phyloP scores from a whole-genome alignment of 2,329 filamentous ascomycete genomes.

The Lachnellula hyalina region DNA sequence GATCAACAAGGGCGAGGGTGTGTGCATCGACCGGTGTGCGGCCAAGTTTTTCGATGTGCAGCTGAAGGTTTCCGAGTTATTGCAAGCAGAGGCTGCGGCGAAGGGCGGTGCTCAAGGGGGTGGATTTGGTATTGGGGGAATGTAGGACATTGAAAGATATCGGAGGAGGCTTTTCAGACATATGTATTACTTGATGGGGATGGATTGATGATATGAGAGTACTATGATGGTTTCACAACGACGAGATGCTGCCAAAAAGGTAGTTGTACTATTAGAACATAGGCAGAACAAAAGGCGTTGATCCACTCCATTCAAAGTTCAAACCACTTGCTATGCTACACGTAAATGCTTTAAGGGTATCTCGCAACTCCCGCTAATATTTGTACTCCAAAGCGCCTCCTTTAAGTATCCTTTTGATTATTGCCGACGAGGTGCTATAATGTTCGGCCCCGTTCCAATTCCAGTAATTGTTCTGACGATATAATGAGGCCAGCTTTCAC shows the following conservation, averaged over 20 bases:
- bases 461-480: slow-evolving; percentile 30
- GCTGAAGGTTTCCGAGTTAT: slow-evolving; percentile 94
- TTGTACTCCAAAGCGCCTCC: slow-evolving; percentile 14
- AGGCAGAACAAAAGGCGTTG: slow-evolving; percentile 13
- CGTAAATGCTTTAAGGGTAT: slow-evolving; percentile 28
- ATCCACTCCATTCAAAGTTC: slow-evolving; percentile 15
- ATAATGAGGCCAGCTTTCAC: slow-evolving; percentile 31
- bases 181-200: slow-evolving; percentile 7
- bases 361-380: slow-evolving; percentile 22
- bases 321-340: slow-evolving; percentile 5
- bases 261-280: slow-evolving; percentile 20
- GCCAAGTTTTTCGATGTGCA: slow-evolving; percentile 99
- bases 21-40: slow-evolving; percentile 96
- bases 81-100: slow-evolving; percentile 78
- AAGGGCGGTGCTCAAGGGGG: slow-evolving; percentile 52
- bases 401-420: background rate
- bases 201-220: background rate
- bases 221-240: background rate
- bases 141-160: slow-evolving; percentile 28
- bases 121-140: slow-evolving; percentile 43
- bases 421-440: slow-evolving; percentile 13
- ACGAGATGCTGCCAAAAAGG: background rate
- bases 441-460: slow-evolving; percentile 29
- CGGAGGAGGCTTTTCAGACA: background rate
- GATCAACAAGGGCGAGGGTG: slow-evolving; percentile 97